Evolutionary conservation across 192 early-diverging fungal genomes (phyloP).

Genomic region (Helicostylum pulchrum): DNA sequence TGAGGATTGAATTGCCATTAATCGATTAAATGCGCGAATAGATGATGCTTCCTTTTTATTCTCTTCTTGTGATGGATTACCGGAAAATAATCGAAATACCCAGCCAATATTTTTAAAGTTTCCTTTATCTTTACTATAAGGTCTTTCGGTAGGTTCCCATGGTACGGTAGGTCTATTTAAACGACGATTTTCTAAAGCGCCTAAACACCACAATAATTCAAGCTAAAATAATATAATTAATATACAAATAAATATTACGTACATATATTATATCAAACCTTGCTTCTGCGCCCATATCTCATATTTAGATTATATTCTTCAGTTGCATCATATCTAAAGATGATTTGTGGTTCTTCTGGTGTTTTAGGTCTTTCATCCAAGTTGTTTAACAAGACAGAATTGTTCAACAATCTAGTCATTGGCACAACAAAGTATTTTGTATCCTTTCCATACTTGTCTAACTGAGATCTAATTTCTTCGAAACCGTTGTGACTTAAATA

Average conservation of each 20-base stretch:
- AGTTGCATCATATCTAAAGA: slow-evolving; percentile 53
- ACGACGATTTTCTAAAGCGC: slow-evolving; percentile 48
- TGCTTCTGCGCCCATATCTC: slow-evolving; percentile 63
- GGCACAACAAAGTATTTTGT: slow-evolving; percentile 62
- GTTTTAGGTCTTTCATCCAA: slow-evolving; percentile 51
- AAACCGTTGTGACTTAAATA: slow-evolving; percentile 53
- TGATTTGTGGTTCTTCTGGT: slow-evolving; percentile 61
- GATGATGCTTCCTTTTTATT: slow-evolving; percentile 54
- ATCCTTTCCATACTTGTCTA: slow-evolving; percentile 42
- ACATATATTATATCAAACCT: slow-evolving; percentile 39
- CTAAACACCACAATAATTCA: slow-evolving; percentile 55
- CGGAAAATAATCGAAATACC: slow-evolving; percentile 60
- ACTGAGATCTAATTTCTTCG: slow-evolving; percentile 49
- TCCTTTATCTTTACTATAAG: slow-evolving; percentile 42
- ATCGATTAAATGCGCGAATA: slow-evolving; percentile 56
- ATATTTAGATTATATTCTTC: slow-evolving; percentile 57
- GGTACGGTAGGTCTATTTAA: slow-evolving; percentile 48
- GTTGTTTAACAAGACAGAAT: slow-evolving; percentile 48
- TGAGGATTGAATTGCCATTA: slow-evolving; percentile 59
- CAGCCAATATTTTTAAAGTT: slow-evolving; percentile 55
- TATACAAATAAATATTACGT: neutral
- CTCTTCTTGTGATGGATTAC: slow-evolving; percentile 57
- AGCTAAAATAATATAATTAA: slow-evolving; percentile 35
- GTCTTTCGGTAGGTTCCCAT: slow-evolving; percentile 52
- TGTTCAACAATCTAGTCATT: slow-evolving; percentile 59